Conservation (phyloP, 2,329 filamentous ascomycete species). For the Neonectria ditissima region DNA sequence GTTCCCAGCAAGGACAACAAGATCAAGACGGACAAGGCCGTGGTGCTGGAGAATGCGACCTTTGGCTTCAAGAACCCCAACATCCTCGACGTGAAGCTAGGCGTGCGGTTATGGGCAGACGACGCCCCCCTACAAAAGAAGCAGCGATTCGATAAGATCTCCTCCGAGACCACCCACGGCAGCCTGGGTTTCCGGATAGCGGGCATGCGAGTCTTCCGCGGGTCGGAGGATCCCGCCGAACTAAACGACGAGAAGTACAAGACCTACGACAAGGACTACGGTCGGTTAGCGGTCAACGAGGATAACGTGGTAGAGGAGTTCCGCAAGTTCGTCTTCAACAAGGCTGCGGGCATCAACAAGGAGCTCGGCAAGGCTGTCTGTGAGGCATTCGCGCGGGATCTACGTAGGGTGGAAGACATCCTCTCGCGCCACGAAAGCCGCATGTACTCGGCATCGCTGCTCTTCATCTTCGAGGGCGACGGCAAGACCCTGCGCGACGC, state of each 20-base stretch:
- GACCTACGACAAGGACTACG: slow-evolving; percentile 74
- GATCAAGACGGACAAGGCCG: slow-evolving; percentile 82
- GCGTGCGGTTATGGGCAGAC: slow-evolving; percentile 87
- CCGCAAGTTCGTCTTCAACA: slow-evolving; percentile 69
- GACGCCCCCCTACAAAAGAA: slow-evolving; percentile 71
- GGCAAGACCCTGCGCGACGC: slow-evolving; percentile 64
- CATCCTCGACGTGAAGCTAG: slow-evolving; percentile 93
- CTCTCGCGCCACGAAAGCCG: slow-evolving; percentile 68
- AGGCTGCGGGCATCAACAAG: slow-evolving; percentile 67
- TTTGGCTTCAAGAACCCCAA: slow-evolving; percentile 86
- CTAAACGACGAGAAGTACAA: slow-evolving; percentile 67
- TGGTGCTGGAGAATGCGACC: slow-evolving; percentile 88
- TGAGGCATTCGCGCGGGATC: slow-evolving; percentile 64
- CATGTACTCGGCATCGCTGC: slow-evolving; percentile 73
- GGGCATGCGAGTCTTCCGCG: slow-evolving; percentile 73
- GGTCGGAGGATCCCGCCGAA: slow-evolving; percentile 62
- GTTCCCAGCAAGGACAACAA: slow-evolving; percentile 63
- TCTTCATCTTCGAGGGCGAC: slow-evolving; percentile 75
- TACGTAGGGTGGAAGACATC: slow-evolving; percentile 64
- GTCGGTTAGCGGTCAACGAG: slow-evolving; percentile 63
- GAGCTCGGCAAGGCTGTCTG: slow-evolving; percentile 68
- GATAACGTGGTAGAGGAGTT: slow-evolving; percentile 67
- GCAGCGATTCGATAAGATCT: slow-evolving; percentile 69
- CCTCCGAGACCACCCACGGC: slow-evolving; percentile 68
- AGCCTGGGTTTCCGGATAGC: slow-evolving; percentile 72